Base-by-base conservation (phyloP, 2,329 filamentous ascomycete genomes). In the Phymatotrichopsis omnivora region DNA sequence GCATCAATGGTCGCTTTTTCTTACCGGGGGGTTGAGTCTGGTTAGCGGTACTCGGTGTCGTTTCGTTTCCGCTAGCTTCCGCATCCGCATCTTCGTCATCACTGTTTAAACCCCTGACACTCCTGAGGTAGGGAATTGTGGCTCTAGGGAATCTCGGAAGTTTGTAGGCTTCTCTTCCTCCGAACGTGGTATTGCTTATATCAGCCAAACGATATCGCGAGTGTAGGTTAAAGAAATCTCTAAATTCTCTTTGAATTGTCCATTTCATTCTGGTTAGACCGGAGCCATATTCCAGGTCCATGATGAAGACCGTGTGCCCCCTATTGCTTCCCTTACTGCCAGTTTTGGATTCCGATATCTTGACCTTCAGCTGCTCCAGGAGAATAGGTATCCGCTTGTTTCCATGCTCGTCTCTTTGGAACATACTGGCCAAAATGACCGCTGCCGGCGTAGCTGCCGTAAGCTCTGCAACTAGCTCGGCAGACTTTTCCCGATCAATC, bases 241-340 rank as follows among this genome's bases (percentile, higher is more conserved):
- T 74, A 29, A 96, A 74, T 7, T 85, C 87, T 42, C 91, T 76
- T 58, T 85, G 79, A 47, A 98, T 84, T 14, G 84, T 80, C 91
- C 91, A 98, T 60, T 84, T 85, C 93, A 98, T 96, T 46, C 91
- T 76, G 43, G 89, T 95, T 45, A 91, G 76, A 0, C 91, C 93
- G 61, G 84, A 96, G 11, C 91, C 91, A 62, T 98, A 98, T 62
- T 98, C 91, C 12, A 98, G 70, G 57, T 94, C 85, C 45, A 98
- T 87, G 33, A 80, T 81, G 63, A 96, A 94, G 7, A 91, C 73
- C 59, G 84, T 78, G 63, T 96, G 91, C 23, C 87, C 68, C 52
- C 78, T 72, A 60, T 61, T 66, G 58, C 80, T 70, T 52, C 73
- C 68, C 30, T 57, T 42, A 57, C 58, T 52, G 19, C 54, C 41